Conservation (phyloP, 108 stramenopile genomes). For the Cyclotella atomus region DNA sequence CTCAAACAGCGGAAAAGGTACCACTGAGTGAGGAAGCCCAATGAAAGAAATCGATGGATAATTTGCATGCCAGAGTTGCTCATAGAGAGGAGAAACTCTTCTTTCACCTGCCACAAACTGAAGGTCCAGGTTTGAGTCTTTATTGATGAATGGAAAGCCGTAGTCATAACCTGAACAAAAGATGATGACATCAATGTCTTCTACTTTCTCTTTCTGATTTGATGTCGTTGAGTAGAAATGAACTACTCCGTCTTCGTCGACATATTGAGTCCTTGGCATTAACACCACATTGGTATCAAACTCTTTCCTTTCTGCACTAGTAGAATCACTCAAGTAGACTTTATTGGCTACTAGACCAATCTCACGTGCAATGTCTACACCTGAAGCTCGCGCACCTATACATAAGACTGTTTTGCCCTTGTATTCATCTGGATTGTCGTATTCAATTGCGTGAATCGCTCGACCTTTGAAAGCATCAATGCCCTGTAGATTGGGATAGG, state of each 20-base stretch:
- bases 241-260: slow-evolving; percentile 56
- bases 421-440: slow-evolving; percentile 78
- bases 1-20: slow-evolving; percentile 91
- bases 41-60: slow-evolving; percentile 84
- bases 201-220: slow-evolving; percentile 18
- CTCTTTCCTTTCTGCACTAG: slow-evolving; percentile 34
- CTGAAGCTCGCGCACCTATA: slow-evolving; percentile 89
- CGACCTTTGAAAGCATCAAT: slow-evolving; percentile 56
- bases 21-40: slow-evolving; percentile 86
- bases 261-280: slow-evolving; percentile 62
- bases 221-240: slow-evolving; percentile 48
- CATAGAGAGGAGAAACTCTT: slow-evolving; percentile 77
- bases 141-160: slow-evolving; percentile 80
- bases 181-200: slow-evolving; percentile 73
- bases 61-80: slow-evolving; percentile 90
- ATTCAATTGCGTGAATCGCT: slow-evolving; percentile 83
- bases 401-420: slow-evolving; percentile 77
- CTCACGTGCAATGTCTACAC: slow-evolving; percentile 89
- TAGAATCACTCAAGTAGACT: slow-evolving; percentile 84
- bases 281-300: slow-evolving; percentile 56
- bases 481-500: slow-evolving; percentile 62
- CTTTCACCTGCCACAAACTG: slow-evolving; percentile 54
- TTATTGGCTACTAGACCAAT: slow-evolving; percentile 64
- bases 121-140: slow-evolving; percentile 47
- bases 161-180: slow-evolving; percentile 93